Percentiles rank a stretch among this genome's conserved stretches.
These are phyloP conservation scores for Chalciporus sp. DNA, from an alignment of 1,284 basidiomycete species.

Conservation along the genomic window DNA sequence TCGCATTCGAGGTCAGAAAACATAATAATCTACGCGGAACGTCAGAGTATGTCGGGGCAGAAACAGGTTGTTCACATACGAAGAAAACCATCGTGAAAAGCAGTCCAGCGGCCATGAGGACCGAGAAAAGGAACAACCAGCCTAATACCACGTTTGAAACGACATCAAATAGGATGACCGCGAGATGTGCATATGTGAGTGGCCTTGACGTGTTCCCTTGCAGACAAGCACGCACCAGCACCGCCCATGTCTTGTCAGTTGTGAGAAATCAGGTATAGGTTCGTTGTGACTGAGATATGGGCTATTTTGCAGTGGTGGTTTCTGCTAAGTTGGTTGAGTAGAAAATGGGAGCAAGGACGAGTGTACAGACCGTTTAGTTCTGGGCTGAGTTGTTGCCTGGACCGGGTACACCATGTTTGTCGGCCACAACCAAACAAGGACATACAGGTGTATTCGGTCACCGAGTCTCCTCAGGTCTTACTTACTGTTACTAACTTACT, in stretches of 20 bases:
- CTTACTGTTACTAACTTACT: no score
- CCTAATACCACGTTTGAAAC: slow-evolving; percentile 46
- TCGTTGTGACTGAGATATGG: neutral
- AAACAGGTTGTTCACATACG: slow-evolving; percentile 55
- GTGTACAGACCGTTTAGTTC: slow-evolving; percentile 1
- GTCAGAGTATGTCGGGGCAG: slow-evolving; percentile 1
- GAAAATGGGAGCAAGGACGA: neutral
- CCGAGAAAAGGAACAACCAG: slow-evolving; percentile 93
- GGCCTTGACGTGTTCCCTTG: neutral
- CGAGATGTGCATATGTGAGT: neutral
- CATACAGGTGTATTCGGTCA: slow-evolving; percentile 19
- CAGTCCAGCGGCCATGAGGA: slow-evolving; percentile 89
- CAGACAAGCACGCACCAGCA: slow-evolving; percentile 24
- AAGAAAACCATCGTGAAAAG: slow-evolving; percentile 99
- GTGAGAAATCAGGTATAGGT: neutral
- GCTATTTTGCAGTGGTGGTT: neutral
- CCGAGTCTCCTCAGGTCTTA: no score
- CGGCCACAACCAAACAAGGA: slow-evolving; percentile 34
- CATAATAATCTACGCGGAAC: slow-evolving; percentile 88
- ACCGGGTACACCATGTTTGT: slow-evolving; percentile 14
- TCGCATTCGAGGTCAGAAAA: slow-evolving; percentile 98
- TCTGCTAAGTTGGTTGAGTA: neutral
- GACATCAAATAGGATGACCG: no score
- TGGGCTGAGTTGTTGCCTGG: slow-evolving; percentile 9
- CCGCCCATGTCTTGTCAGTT: slow-evolving; percentile 27